A percentile compares a stretch with the other conserved stretches of the same genome.
phyloP scores from a whole-genome alignment of 179 eudicot genomes.

The Silene coronaria region DNA sequence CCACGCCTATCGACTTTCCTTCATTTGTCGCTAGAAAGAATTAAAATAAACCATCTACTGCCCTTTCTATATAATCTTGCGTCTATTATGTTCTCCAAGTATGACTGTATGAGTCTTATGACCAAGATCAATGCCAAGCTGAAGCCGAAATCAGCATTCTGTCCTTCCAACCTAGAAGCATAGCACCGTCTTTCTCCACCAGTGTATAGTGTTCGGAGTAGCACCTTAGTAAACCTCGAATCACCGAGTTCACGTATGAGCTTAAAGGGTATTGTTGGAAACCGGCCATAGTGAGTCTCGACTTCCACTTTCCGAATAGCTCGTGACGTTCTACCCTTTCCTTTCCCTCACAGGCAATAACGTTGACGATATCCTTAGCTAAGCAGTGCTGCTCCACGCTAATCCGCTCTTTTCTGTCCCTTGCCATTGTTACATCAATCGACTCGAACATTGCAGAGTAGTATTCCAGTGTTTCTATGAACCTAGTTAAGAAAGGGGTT shows the following conservation, averaged over 20 bases:
- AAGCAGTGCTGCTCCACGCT: slow-evolving; percentile 80
- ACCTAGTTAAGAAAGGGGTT: slow-evolving; percentile 61
- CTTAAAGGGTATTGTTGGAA: slow-evolving; percentile 64
- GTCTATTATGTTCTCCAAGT: neutral
- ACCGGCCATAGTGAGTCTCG: slow-evolving; percentile 85
- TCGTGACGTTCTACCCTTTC: slow-evolving; percentile 89
- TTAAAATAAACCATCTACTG: neutral
- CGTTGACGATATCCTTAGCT: slow-evolving; percentile 75
- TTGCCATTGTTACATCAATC: slow-evolving; percentile 57
- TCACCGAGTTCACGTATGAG: slow-evolving; percentile 71
- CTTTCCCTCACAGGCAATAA: slow-evolving; percentile 82
- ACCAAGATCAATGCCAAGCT: slow-evolving; percentile 59
- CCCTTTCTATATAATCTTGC: neutral
- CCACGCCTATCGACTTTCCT: neutral
- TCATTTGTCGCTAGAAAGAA: slow-evolving; percentile 15
- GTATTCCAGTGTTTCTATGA: slow-evolving; percentile 56
- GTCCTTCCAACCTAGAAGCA: slow-evolving; percentile 86
- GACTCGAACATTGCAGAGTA: slow-evolving; percentile 91
- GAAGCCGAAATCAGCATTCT: slow-evolving; percentile 76
- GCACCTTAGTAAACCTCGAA: slow-evolving; percentile 46
- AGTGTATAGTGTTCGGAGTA: slow-evolving; percentile 70
- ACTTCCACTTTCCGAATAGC: slow-evolving; percentile 84
- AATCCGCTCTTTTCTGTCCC: slow-evolving; percentile 72
- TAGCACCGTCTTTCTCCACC: slow-evolving; percentile 81
- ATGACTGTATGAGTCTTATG: too few species aligned